Evolutionary conservation across 2,329 filamentous ascomycete species (phyloP), one percentile per base, ranked within the genome.

Genomic region (Hypomyces rosellus): DNA sequence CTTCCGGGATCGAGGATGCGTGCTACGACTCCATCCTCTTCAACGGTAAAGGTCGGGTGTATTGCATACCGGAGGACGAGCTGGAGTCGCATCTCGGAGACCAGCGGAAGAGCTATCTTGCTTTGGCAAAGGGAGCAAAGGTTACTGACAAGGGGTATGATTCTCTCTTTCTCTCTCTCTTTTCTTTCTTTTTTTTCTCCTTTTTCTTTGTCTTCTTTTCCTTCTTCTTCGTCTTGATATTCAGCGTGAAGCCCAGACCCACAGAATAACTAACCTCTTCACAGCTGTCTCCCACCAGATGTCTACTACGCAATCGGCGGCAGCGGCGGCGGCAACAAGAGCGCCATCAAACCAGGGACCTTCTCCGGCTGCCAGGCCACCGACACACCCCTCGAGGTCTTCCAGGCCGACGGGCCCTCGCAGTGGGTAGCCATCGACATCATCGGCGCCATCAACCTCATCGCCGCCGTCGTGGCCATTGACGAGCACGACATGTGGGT

Each of bases 21-120:
- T 85, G 82, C 65, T 78, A 79, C 54, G 81, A 84, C 58, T 75
- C 80, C 0, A 67, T 86, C 13, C 64, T 85, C 11, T 70, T 85
- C 46, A 85, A 86, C 51, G 82, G 82, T 20, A 79, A 81, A 55
- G 81, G 81, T 3, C 68, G 70, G 1, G 74, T 80, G 0, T 65
- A 74, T 44, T 84, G 81, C 59, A 68, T 76, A 38, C 61, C 70
- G 0, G 63, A 66, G 5, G 68, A 69, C 4, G 66, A 76, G 37
- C 68, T 81, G 5, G 63, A 69, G 30, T 58, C 66, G 2, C 68
- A 71, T 6, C 52, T 69, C 15, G 65, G 53, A 5, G 54, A 61
- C 0, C 50, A 60, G 3, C 71, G 74, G 34, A 58, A 61, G 46
- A 30, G 34, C 0, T 61, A 65, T 3, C 55, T 74, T 1, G 36